Evolutionary conservation across 2,329 filamentous ascomycete species (phyloP).

Genomic region (Cryphonectria carpinicola): DNA sequence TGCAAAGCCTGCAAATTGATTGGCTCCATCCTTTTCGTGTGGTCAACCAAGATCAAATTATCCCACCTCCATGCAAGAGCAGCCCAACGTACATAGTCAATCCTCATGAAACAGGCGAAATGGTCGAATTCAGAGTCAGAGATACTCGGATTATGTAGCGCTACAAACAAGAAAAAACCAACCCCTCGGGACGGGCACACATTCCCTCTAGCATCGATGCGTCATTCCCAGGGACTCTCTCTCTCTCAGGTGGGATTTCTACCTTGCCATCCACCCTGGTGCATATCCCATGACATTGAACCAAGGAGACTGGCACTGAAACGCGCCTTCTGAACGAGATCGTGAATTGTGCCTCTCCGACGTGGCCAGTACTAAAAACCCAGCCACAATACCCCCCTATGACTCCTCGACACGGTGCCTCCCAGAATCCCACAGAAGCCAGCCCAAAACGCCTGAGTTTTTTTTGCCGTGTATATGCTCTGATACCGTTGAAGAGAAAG

Average conservation of each 20-base stretch:
- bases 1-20: not conserved
- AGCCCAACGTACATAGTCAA: not conserved
- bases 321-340: not conserved
- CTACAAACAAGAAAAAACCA: not conserved
- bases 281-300: not conserved
- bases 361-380: constrained; percentile 1
- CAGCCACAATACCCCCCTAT: not conserved
- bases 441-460: constrained; percentile 22
- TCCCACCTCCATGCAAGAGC: not conserved
- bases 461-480: constrained; percentile 27
- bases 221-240: not conserved
- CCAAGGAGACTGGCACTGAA: not conserved
- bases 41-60: not conserved
- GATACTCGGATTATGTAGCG: not conserved
- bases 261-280: not conserved
- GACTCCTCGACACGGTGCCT: constrained; percentile 23
- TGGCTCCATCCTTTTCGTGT: not conserved
- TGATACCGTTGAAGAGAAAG: constrained; percentile 15
- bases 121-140: not conserved
- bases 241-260: not conserved
- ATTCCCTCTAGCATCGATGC: not conserved
- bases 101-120: not conserved
- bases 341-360: constrained; percentile 8
- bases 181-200: not conserved
- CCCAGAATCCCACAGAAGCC: constrained; percentile 8